Evolutionary conservation across 2,329 filamentous ascomycete species (phyloP), one percentile per base, ranked within the genome.

Genomic region (Phaeophleospora eucalypticola): DNA sequence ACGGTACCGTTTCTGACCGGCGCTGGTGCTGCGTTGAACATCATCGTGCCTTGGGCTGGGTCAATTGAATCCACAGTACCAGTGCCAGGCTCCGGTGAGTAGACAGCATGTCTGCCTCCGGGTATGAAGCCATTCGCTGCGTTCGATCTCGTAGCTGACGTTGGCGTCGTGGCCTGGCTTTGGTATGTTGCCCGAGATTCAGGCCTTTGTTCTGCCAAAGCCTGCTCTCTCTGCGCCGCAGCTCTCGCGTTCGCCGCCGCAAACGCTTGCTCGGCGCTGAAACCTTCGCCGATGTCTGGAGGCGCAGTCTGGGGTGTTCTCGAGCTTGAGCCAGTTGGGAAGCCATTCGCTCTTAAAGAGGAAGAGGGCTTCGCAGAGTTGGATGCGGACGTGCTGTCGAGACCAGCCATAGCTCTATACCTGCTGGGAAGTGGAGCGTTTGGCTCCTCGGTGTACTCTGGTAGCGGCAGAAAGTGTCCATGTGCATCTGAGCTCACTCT

Each of bases 401-500:
- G 50, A 1, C 65, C 65, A 43, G 65, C 65, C 55, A 68, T 56
- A 4, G 60, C 62, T 16, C 65, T 55, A 36, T 65, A 68, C 4
- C 63, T 58, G 33, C 63, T 60, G 6, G 65, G 65, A 2, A 68
- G 45, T 27, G 65, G 65, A 34, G 65, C 62, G 41, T 72, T 65
- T 3, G 69, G 65, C 2, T 86, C 81, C 51, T 81, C 80, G 24
- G 81, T 79, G 59, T 93, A 93, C 1, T 87, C 86, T 3, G 87
- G 87, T 18, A 88, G 85, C 4, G 87, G 85, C 9, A 87, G 82
- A n/a, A 88, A 84, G 81, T 85, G 89, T 57, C 87, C 86, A 59
- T 87, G 85, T 8, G 85, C 85, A 62, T 90, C 87, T 1, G 51
- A 51, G 39, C 57, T 60, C 36, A 58, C 51, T 24, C 58, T 54